phyloP scores from a whole-genome alignment of 164 flowering plant species.

The Vitis amurensis region DNA sequence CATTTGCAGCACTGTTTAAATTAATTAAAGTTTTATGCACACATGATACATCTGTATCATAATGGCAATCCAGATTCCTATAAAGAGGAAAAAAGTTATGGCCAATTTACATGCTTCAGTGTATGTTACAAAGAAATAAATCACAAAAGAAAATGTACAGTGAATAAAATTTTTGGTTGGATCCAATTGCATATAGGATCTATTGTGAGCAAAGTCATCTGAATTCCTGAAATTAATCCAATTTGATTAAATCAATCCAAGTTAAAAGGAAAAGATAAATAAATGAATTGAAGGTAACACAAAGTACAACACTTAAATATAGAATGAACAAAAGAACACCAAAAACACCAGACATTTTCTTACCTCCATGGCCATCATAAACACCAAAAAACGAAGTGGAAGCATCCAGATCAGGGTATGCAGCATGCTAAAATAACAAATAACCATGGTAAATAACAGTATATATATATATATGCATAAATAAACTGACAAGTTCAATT shows the following conservation, averaged over 20 bases:
- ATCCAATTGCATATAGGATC: too few species aligned
- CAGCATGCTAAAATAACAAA: slow-evolving; percentile 72
- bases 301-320: too few species aligned
- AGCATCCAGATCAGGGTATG: slow-evolving; percentile 73
- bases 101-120: neutral
- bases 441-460: slow-evolving; percentile 12
- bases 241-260: too few species aligned
- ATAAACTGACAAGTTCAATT: neutral
- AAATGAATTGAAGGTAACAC: too few species aligned
- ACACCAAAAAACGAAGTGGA: slow-evolving; percentile 96
- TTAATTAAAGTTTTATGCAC: neutral
- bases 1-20: too few species aligned
- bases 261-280: too few species aligned
- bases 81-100: neutral
- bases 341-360: slow-evolving; percentile 6
- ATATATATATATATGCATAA: neutral
- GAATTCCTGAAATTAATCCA: too few species aligned
- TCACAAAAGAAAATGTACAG: too few species aligned
- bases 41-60: neutral
- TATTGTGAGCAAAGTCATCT: neutral
- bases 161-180: too few species aligned
- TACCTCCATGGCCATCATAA: slow-evolving; percentile 99
- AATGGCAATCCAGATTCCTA: neutral
- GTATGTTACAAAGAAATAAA: neutral
- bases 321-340: neutral